A percentile compares a stretch with the other conserved stretches of the same genome.
Evolutionary conservation across 345 rosid genomes (phyloP).

Genomic region (Streptanthus diversifolius): DNA sequence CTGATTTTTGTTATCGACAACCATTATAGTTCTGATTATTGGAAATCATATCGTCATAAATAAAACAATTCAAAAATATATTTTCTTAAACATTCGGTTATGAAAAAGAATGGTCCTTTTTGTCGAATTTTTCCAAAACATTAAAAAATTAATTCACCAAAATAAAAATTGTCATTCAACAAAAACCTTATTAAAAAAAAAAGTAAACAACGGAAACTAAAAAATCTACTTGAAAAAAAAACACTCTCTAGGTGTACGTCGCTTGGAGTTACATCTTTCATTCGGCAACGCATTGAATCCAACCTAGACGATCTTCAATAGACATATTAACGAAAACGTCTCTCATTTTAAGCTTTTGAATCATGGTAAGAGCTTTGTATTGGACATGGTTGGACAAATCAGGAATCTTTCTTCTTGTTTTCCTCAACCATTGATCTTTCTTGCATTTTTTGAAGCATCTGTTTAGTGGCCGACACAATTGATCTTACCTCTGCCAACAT

Average conservation of each 20-base stretch:
- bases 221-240: not conserved
- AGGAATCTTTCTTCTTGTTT: constrained; percentile 5
- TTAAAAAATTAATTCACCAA: no score
- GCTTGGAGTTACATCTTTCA: not conserved
- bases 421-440: not conserved
- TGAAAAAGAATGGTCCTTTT: no score
- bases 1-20: no score
- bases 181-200: no score
- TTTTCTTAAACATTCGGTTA: no score
- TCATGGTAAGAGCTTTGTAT: constrained; percentile 14
- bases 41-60: no score
- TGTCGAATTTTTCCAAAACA: no score
- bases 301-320: constrained; percentile 13
- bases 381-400: not conserved
- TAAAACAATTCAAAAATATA: no score
- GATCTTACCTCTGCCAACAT: not conserved
- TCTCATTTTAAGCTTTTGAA: constrained; percentile 7
- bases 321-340: not conserved
- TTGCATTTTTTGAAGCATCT: not conserved
- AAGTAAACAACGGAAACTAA: not conserved
- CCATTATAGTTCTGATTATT: no score
- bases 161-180: no score
- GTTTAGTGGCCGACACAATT: not conserved
- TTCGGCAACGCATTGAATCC: not conserved
- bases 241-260: not conserved